These are phyloP conservation scores for Suillus occidentalis DNA, from an alignment of 768 basidiomycete species.

Conservation along the genomic window DNA sequence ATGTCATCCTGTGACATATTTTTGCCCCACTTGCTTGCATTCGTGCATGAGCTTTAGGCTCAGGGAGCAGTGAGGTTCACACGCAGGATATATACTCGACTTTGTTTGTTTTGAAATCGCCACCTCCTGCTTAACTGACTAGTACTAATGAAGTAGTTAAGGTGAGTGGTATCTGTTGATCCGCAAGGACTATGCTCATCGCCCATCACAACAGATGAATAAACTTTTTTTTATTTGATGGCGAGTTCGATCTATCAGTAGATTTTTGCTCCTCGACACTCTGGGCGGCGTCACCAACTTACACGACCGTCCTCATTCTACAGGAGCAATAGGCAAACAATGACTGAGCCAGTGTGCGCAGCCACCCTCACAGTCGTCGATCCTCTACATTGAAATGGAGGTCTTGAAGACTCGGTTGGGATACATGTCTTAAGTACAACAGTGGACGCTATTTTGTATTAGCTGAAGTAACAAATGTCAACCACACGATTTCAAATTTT, in stretches of 20 bases:
- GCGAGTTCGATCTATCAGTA: background rate
- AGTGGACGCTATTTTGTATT: background rate
- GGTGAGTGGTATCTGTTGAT: constrained; percentile 16
- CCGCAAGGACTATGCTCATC: background rate
- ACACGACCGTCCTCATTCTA: constrained; percentile 97
- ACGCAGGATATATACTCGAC: constrained; percentile 42
- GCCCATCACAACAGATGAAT: background rate
- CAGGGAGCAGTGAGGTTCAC: constrained; percentile 48
- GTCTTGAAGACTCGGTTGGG: constrained; percentile 38
- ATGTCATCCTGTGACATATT: constrained; percentile 33
- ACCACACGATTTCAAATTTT: constrained; percentile 40
- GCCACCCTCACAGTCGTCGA: constrained; percentile 38
- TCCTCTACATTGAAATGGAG: constrained; percentile 25
- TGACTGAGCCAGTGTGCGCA: constrained; percentile 24
- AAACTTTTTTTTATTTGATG: background rate
- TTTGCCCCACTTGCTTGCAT: constrained; percentile 40
- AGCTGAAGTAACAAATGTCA: background rate
- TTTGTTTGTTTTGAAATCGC: background rate
- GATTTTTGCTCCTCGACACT: constrained; percentile 84
- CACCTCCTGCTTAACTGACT: background rate
- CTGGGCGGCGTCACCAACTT: constrained; percentile 73
- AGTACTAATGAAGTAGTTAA: background rate
- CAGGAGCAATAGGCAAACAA: constrained; percentile 68
- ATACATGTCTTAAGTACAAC: constrained; percentile 17
- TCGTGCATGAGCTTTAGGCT: constrained; percentile 25